phyloP scores from a whole-genome alignment of 345 rosid species.

The Psidium guajava region DNA sequence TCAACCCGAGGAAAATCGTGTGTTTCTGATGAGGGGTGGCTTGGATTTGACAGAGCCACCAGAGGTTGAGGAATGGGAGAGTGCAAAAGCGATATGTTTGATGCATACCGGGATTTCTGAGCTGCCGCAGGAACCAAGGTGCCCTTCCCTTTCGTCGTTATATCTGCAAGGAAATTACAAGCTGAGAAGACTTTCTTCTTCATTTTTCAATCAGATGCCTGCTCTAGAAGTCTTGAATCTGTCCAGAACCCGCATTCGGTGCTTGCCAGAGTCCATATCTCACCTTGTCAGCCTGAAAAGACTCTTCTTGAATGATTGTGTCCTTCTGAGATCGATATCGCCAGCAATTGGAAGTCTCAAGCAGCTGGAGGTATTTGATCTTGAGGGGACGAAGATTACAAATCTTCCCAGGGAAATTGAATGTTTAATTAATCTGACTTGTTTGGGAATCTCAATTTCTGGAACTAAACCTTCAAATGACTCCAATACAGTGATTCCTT shows the following conservation, averaged over 20 bases:
- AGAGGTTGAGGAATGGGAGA: constrained; percentile 6
- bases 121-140: constrained; percentile 8
- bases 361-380: constrained; percentile 19
- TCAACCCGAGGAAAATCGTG: not conserved
- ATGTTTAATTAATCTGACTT: not conserved
- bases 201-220: constrained; percentile 11
- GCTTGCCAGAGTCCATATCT: constrained; percentile 18
- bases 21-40: not conserved
- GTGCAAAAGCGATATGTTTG: constrained; percentile 4
- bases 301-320: constrained; percentile 8
- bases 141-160: not conserved
- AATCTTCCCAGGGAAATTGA: constrained; percentile 7
- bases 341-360: constrained; percentile 9
- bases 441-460: not conserved
- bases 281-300: constrained; percentile 5
- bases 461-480: not conserved
- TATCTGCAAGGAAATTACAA: constrained; percentile 11
- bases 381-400: constrained; percentile 12
- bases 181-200: constrained; percentile 7
- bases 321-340: constrained; percentile 5
- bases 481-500: not conserved
- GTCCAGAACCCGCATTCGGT: constrained; percentile 16
- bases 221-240: constrained; percentile 9
- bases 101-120: constrained; percentile 3
- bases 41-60: constrained; percentile 4